Percentiles rank a stretch among this genome's conserved stretches.
Conservation (phyloP, 371 early-diverging fungal genomes). For the Sporodiniella umbellata region DNA sequence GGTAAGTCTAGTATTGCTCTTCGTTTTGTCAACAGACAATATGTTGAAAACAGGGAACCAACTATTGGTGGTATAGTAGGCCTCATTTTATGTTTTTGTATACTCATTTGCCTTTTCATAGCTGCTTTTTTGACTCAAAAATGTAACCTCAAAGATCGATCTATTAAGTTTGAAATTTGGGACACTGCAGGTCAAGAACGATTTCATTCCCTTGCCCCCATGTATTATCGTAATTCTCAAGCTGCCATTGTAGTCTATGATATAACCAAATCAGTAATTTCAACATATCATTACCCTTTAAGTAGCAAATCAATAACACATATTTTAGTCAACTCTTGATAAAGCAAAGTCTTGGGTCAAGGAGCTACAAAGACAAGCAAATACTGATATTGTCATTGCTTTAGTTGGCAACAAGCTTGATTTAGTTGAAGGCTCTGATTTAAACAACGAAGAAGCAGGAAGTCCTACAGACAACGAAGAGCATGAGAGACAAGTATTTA, state of each 20-base stretch:
- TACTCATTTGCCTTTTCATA: constrained; percentile 9
- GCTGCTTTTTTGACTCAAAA: constrained; percentile 82
- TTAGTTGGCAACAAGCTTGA: constrained; percentile 96
- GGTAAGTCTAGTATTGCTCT: constrained; percentile 79
- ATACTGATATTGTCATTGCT: constrained; percentile 94
- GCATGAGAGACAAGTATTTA: constrained; percentile 53
- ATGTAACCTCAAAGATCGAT: constrained; percentile 58
- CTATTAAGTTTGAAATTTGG: constrained; percentile 89
- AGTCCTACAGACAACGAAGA: constrained; percentile 41
- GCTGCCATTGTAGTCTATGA: constrained; percentile 97
- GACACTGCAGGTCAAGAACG: constrained; percentile 94
- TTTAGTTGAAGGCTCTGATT: constrained; percentile 56
- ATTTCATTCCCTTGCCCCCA: constrained; percentile 93
- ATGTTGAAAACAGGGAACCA: constrained; percentile 93
- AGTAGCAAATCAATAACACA: not conserved
- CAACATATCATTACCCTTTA: not conserved
- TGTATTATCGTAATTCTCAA: constrained; percentile 98
- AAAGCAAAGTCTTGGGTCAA: constrained; percentile 99
- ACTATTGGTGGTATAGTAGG: constrained; percentile 83
- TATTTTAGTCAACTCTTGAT: constrained; percentile 74
- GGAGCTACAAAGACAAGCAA: constrained; percentile 95
- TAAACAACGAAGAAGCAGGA: constrained; percentile 17
- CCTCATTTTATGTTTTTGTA: not conserved
- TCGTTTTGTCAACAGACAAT: constrained; percentile 91
- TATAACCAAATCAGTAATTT: constrained; percentile 76